phyloP scores from a whole-genome alignment of 192 early-diverging fungal species.

The Coemansia sp. region DNA sequence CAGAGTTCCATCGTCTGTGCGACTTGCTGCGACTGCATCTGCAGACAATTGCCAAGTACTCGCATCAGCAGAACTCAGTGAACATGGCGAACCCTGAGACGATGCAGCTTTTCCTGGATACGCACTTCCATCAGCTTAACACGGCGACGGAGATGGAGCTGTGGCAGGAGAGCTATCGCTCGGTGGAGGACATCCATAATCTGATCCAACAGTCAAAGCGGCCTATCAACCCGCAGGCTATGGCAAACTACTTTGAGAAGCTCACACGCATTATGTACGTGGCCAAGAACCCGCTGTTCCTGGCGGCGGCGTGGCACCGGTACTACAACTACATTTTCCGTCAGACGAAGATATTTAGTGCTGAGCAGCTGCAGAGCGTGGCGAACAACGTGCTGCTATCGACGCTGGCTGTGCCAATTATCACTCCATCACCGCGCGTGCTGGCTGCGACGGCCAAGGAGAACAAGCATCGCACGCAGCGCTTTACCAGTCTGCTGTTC shows the following conservation, averaged over 20 bases:
- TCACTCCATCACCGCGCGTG: conserved; percentile 75
- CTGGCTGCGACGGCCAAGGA: conserved; percentile 70
- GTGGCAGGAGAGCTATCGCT: conserved; percentile 98
- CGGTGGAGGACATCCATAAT: conserved; percentile 96
- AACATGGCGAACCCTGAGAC: conserved; percentile 96
- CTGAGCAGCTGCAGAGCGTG: conserved; percentile 85
- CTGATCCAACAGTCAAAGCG: conserved; percentile 88
- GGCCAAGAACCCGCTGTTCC: conserved; percentile 96
- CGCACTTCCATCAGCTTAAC: conserved; percentile 93
- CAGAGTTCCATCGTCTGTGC: conserved; percentile 97
- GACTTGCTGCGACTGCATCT: conserved; percentile 95
- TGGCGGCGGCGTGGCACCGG: conserved; percentile 94
- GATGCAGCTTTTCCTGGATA: conserved; percentile 93
- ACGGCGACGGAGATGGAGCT: conserved; percentile 95
- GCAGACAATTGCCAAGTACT: conserved; percentile 80
- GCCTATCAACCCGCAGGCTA: conserved; percentile 87
- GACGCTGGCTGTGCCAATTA: conserved; percentile 94
- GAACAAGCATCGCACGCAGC: conserved; percentile 75
- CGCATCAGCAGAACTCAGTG: conserved; percentile 88
- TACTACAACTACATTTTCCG: conserved; percentile 77
- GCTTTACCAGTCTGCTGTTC: conserved; percentile 86
- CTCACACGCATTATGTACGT: conserved; percentile 95
- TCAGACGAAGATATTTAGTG: conserved; percentile 75
- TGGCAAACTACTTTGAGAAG: conserved; percentile 99
- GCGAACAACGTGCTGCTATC: conserved; percentile 92